Base-by-base conservation (phyloP, 176 grass and related monocot genomes). In the Avena sativa region DNA sequence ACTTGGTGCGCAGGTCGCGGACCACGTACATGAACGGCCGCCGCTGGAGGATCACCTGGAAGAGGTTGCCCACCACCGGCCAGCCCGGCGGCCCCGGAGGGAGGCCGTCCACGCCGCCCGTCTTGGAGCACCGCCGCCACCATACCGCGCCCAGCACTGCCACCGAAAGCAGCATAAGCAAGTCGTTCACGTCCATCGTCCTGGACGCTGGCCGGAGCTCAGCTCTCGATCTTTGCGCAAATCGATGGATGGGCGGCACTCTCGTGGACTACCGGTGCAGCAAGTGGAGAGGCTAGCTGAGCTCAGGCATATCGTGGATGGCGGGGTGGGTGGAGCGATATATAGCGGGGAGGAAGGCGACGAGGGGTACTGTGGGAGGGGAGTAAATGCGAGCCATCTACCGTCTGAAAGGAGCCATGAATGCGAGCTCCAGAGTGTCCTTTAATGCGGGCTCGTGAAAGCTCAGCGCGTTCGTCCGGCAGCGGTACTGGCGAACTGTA, bases 31-130 rank as follows among this genome's bases (percentile, higher is more conserved):
- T 99, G 97, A 99, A 97, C 10, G 89, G 87, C 3, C 92, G 92
- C 3, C 94, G 92, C 91, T 97, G 89, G n/a, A 97, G 83, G 78
- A 99, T 84, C 73, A 99, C 94, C 87, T 97, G 97, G 81, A 94
- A 95, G 46, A 99, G 89, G 91, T 99, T 99, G 1, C 97, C 97
- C 17, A 99, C 97, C 34, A 99, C 85, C 7, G 97, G 97, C 97
- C 97, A 99, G 3, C 97, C 97, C 0, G 92, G 91, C 2, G 97
- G 97, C 0, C 94, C 97, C 0, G 97, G 97, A 0, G 97, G 97
- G 12, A 99, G 89, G 0, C 94, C 91, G 82, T 91, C 90, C 0
- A 82, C 86, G 0, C 67, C 89, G 10, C 92, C 89, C 4, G 89
- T 85, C 60, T 86, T 90, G 1, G 91, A 92, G 84, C 92, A 94